Percentiles rank a stretch among this genome's conserved stretches.
Evolutionary conservation across 2,329 filamentous ascomycete species (phyloP).

Genomic region (Pseudovirgaria hyperparasitica): DNA sequence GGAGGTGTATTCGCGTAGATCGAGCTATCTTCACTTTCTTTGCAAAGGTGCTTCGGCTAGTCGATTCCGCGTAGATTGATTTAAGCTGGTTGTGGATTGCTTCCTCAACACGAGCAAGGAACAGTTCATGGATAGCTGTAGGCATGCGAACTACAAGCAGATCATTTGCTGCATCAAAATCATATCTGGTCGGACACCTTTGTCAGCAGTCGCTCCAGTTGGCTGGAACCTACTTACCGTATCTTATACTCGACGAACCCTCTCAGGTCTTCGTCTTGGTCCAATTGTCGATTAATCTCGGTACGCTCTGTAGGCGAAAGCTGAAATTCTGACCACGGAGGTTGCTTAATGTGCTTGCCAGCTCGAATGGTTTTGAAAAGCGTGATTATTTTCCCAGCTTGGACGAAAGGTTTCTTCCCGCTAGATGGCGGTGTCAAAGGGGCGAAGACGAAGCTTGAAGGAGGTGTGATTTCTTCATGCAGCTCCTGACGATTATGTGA

Average conservation of each 20-base stretch:
- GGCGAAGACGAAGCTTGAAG: constrained; percentile 8
- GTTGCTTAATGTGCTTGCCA: constrained; percentile 6
- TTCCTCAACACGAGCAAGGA: constrained; percentile 10
- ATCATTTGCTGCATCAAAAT: constrained; percentile 8
- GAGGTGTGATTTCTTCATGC: constrained; percentile 7
- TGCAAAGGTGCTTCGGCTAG: constrained; percentile 9
- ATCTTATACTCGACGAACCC: constrained; percentile 7
- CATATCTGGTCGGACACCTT: constrained; percentile 8
- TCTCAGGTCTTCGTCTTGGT: constrained; percentile 7
- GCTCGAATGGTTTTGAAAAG: constrained; percentile 10
- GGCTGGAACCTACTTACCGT: constrained; percentile 3
- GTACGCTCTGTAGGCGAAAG: constrained; percentile 10
- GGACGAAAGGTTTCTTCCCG: constrained; percentile 9
- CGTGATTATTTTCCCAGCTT: constrained; percentile 9
- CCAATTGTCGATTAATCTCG: constrained; percentile 7
- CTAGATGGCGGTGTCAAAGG: constrained; percentile 12
- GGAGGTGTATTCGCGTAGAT: constrained; percentile 10
- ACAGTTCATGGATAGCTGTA: constrained; percentile 10
- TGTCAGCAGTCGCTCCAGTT: constrained; percentile 5
- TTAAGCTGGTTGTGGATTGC: constrained; percentile 10
- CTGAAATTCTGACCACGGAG: constrained; percentile 8
- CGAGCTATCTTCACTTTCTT: constrained; percentile 9
- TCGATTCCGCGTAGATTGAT: too few species aligned
- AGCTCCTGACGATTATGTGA: constrained; percentile 1
- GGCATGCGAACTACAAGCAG: constrained; percentile 11